Base-by-base conservation (phyloP, 2,329 filamentous ascomycete species). In the Davidsoniella australis region DNA sequence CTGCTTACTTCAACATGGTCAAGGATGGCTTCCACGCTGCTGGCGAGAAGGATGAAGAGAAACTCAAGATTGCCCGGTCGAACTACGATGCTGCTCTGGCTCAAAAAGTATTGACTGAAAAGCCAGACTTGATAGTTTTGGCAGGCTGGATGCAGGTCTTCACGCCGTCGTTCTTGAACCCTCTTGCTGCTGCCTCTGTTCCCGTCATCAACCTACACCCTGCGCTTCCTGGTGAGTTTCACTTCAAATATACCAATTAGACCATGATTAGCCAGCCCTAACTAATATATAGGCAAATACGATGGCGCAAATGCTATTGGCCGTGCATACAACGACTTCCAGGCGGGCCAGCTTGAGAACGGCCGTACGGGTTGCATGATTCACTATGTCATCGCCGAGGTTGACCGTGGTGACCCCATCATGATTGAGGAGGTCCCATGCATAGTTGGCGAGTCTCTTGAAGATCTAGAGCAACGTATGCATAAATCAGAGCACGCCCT, bases 131-230 rank as follows among this genome's bases (percentile, higher is more conserved):
- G 49, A 76, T 94, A 45, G 80, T 91, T 7, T 82, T 87, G 56
- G 80, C 84, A 3, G 86, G 87, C 2, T 93, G 84, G 73, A 93
- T 93, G 85, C 80, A 91, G 61, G 80, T 93, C 51, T 73, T 93
- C 45, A 79, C 78, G 0, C 68, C 69, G 2, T 66, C 69, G 1
- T 91, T 93, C 61, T 67, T 94, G 44, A 69, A 73, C 7, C 83
- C 85, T 2, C 60, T 94, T 6, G 70, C 75, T 33, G 66, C 62
- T 10, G 75, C 70, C 0, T 72, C 72, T 0, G 69, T 89, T 36
- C 73, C 71, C 20, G 78, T 89, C 41, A 88, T 94, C 58, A 94
- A 94, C 60, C 64, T 94, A 39, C 86, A 94, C 59, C 86, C 85
- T 3, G 56, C 55, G 23, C 52, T 57, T 39, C 60, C 58, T 41